Evolutionary conservation across 2,329 filamentous ascomycete genomes (phyloP).

Genomic region (Colletotrichum siamense): DNA sequence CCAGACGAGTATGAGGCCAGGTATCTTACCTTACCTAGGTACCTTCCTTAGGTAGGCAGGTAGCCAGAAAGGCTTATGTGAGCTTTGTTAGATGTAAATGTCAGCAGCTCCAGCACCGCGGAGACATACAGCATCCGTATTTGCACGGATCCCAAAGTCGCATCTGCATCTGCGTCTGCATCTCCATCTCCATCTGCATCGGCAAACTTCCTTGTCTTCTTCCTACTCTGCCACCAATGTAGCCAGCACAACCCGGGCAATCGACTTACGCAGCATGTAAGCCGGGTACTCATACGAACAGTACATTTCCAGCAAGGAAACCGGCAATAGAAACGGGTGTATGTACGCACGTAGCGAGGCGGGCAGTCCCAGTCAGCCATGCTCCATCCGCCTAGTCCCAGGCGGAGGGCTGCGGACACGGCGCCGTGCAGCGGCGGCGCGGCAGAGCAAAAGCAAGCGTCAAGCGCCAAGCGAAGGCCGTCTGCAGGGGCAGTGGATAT

Average conservation of each 20-base stretch:
- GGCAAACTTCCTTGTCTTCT: neutral
- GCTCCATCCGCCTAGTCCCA: neutral
- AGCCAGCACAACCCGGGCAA: neutral
- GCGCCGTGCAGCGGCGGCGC: neutral
- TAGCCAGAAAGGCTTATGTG: neutral
- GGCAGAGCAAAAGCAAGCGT: constrained; percentile 5
- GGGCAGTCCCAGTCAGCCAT: neutral
- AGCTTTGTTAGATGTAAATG: neutral
- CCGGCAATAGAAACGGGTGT: neutral
- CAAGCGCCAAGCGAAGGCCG: constrained; percentile 5
- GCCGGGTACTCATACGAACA: neutral
- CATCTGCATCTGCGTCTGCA: neutral
- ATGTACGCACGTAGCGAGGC: neutral
- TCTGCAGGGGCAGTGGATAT: constrained; percentile 9
- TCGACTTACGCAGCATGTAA: neutral
- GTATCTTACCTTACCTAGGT: too few relatives aligned
- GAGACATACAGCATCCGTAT: neutral
- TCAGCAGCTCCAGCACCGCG: neutral
- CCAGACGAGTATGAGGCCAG: neutral
- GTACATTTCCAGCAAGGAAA: neutral
- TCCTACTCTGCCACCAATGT: too few relatives aligned
- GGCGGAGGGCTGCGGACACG: neutral
- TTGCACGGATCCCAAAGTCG: neutral
- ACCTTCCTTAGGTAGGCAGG: neutral
- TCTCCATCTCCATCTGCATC: neutral